Percentiles rank a stretch among this genome's conserved stretches.
Conservation (phyloP, 192 early-diverging fungal species). For the Coemansia biformis region DNA sequence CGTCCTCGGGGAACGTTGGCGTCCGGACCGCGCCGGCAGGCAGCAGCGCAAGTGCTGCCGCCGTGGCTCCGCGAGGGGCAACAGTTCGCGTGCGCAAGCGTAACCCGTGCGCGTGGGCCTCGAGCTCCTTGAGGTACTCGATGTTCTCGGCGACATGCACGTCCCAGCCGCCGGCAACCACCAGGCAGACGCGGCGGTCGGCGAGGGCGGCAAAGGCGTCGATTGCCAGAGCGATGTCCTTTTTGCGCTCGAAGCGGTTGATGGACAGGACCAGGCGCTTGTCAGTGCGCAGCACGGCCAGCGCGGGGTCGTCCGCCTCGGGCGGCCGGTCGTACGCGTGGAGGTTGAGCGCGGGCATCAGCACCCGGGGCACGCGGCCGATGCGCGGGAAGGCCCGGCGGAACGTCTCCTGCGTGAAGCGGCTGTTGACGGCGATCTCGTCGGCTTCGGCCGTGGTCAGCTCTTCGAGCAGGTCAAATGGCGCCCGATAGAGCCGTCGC, state of each 20-base stretch:
- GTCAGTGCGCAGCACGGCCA: constrained; percentile 34
- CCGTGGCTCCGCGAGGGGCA: constrained; percentile 11
- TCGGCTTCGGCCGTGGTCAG: constrained; percentile 82
- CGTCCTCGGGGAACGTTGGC: constrained; percentile 5
- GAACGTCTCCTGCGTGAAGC: constrained; percentile 77
- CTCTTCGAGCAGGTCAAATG: constrained; percentile 82
- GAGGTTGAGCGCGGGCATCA: constrained; percentile 82
- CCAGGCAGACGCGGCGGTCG: constrained; percentile 34
- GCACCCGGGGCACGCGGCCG: constrained; percentile 57
- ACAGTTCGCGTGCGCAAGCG: constrained; percentile 35
- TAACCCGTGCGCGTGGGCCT: constrained; percentile 49
- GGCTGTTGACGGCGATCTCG: constrained; percentile 86
- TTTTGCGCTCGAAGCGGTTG: constrained; percentile 97
- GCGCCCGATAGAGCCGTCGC: constrained; percentile 69
- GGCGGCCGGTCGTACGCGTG: constrained; percentile 62
- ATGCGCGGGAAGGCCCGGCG: constrained; percentile 64
- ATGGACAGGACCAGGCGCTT: constrained; percentile 61
- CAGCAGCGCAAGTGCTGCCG: constrained; percentile 13
- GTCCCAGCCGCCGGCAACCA: constrained; percentile 92
- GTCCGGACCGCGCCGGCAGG: constrained; percentile 8
- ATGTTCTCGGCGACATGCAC: constrained; percentile 78
- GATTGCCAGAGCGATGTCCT: constrained; percentile 78
- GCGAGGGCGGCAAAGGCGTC: constrained; percentile 56
- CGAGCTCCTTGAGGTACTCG: constrained; percentile 69
- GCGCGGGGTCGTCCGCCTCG: constrained; percentile 50